Base-by-base conservation (phyloP, 805 yeast species). In the Wickerhamomyces chaumierensis region DNA sequence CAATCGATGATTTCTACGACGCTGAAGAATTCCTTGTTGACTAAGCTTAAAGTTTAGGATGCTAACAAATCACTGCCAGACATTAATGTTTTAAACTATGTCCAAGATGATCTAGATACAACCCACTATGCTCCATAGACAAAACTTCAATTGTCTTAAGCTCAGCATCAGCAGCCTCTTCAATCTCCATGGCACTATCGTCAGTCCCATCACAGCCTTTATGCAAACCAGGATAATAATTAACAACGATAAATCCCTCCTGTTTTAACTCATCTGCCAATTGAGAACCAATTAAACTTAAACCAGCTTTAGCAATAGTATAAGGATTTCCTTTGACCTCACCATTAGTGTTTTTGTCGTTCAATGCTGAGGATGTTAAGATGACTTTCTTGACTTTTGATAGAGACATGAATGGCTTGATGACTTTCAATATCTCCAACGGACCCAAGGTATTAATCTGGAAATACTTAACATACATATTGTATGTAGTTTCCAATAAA, bases 231-330 rank as follows among this genome's bases (percentile, higher is more conserved):
- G 65, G 63, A 34, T 52, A 53, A 21, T 56, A 39, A 7, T 55
- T 49, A 11, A 53, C 36, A 16, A 58, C 55, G 5, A 47, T 52
- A 47, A 52, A 53, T 1, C 46, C 51, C 17, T 60, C 59, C 5
- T 34, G 37, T 5, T 37, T 43, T 27, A 52, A 36, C 21, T 60
- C 63, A 37, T 43, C 35, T 20, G 56, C 46, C 27, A 62, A 39
- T 21, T 45, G 45, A 34, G 48, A 56, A 20, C 51, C 48, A 12
- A 53, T 16, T 39, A 47, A 47, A 47, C 62, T 62, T 17, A 61
- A 36, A 1, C 63, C 64, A 3, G 63, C 60, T 42, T 66, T 65
- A 6, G 69, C 62, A 6, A 53, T 51, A 14, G 59, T 60, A 41
- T 63, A 63, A 5, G 58, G 54, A 7, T 57, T 42, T 42, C 53